Evolutionary conservation across 2,329 filamentous ascomycete species (phyloP).

Genomic region (Cladosporium cucumerinum): DNA sequence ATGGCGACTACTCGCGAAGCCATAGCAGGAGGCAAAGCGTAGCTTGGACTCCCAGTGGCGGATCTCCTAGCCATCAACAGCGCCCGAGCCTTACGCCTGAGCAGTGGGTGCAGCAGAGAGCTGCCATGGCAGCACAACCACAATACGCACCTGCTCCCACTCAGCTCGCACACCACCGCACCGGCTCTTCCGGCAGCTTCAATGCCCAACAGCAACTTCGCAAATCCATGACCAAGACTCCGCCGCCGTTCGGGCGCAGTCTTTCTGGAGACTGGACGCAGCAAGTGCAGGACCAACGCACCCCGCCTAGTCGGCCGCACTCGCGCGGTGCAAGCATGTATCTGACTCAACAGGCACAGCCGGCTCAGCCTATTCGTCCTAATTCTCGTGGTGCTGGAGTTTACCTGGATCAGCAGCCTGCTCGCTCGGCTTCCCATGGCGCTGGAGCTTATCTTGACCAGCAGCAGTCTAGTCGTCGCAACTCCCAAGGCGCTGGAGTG

Average conservation of each 20-base stretch:
- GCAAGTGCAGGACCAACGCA: constrained; percentile 20
- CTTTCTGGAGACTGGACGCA: constrained; percentile 45
- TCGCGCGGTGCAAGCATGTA: constrained; percentile 32
- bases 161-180: constrained; percentile 28
- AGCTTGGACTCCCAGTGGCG: constrained; percentile 73
- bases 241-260: constrained; percentile 43
- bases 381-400: constrained; percentile 32
- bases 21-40: constrained; percentile 61
- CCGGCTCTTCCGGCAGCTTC: constrained; percentile 22
- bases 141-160: constrained; percentile 44
- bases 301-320: constrained; percentile 31
- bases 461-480: constrained; percentile 38
- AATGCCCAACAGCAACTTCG: constrained; percentile 21
- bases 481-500: constrained; percentile 57
- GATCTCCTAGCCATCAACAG: constrained; percentile 47
- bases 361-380: constrained; percentile 31
- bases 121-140: constrained; percentile 52
- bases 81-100: constrained; percentile 64
- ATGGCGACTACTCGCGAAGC: constrained; percentile 33
- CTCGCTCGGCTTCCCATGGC: constrained; percentile 50
- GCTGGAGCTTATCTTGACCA: constrained; percentile 50
- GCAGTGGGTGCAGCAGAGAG: constrained; percentile 78
- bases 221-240: constrained; percentile 33
- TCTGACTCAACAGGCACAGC: constrained; percentile 18
- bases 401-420: constrained; percentile 19